A percentile compares a stretch with the other conserved stretches of the same genome.
Conservation (phyloP, 495 filamentous ascomycete species). For the Neurospora cerealis region DNA sequence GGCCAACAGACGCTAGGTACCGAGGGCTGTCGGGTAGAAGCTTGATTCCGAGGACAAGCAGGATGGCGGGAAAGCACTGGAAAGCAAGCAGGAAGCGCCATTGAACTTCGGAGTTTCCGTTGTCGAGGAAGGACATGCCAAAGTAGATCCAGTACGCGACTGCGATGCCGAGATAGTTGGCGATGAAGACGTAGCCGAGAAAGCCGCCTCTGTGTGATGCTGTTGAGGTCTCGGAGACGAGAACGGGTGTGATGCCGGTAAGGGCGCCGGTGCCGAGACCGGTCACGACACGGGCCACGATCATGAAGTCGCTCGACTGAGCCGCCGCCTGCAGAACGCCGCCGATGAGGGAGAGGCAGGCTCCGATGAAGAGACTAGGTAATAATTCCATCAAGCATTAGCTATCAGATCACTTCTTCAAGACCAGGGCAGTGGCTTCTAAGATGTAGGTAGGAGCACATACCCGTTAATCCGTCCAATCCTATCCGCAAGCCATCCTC, state of each 20-base stretch:
- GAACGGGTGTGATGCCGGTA: conserved; percentile 26
- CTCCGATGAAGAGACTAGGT: conserved; percentile 41
- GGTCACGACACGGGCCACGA: conserved; percentile 44
- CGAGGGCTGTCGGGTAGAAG: conserved; percentile 41
- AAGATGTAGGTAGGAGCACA: conserved; percentile 9
- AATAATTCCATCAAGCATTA: conserved; percentile 38
- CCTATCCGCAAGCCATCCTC: conserved; percentile 8
- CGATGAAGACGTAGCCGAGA: conserved; percentile 45
- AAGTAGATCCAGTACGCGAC: conserved; percentile 56
- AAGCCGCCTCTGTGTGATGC: conserved; percentile 37
- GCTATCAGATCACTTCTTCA: conserved; percentile 5
- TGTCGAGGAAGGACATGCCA: conserved; percentile 41
- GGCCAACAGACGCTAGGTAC: conserved; percentile 9
- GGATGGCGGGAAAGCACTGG: conserved; percentile 42
- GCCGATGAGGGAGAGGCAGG: conserved; percentile 44
- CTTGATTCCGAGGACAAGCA: conserved; percentile 36
- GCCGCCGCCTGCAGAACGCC: conserved; percentile 43
- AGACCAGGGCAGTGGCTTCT: neutral
- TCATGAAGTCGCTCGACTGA: conserved; percentile 43
- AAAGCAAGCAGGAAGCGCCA: conserved; percentile 43
- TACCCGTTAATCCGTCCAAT: neutral
- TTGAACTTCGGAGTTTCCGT: conserved; percentile 38
- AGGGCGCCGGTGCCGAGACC: conserved; percentile 44
- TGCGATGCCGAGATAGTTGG: conserved; percentile 48
- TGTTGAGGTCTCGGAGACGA: conserved; percentile 37